Base-by-base conservation (phyloP, 352 stramenopile species). In the Pythium brachiatum region DNA sequence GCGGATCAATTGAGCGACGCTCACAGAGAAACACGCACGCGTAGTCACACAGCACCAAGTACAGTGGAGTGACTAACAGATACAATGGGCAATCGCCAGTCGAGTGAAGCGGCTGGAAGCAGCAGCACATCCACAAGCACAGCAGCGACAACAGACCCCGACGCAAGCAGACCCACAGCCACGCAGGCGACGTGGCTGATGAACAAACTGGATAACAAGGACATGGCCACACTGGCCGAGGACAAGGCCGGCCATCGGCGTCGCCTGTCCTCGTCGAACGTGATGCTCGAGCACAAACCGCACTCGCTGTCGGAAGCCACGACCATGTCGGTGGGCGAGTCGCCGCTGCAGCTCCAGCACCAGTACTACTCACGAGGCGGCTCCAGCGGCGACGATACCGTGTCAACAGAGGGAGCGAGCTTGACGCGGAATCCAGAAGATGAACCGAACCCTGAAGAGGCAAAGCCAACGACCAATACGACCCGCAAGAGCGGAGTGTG, bases 301-400 rank as follows among this genome's bases (percentile, higher is more conserved):
- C 73, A 86, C 60, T 76, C 76, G 61, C 63, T 86, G n/a, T 89
- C 80, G 1, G 74, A 84, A 2, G 51, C 63, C 34, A 80, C 75
- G 53, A 85, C 78, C 3, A 59, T 78, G 11, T 76, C 75, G 13
- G 76, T 73, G 3, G 15, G 79, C 54, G 47, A 38, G 38, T 34
- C n/a, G 47, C 43, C 18, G 46, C 29, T 23, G 0, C 41, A 48
- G 41, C 41, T 48, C n/a, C 41, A 48, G 59, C 29, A 6, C 20
- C 57, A n/a, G 55, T 60, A 43, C 53, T 60, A 43, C 53, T 64
- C 23, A n/a, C 44, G 23, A 46, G 60, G 26, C 29, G 41, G 26
- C 3, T 55, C 69, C 57, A 76, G 65, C 50, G 72, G 79, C 36
- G 69, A 81, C 15, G 62, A 64, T 29, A 60, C 72, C 32, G 60